Evolutionary conservation across 495 filamentous ascomycete species (phyloP).

Genomic region (Neurospora sp.): DNA sequence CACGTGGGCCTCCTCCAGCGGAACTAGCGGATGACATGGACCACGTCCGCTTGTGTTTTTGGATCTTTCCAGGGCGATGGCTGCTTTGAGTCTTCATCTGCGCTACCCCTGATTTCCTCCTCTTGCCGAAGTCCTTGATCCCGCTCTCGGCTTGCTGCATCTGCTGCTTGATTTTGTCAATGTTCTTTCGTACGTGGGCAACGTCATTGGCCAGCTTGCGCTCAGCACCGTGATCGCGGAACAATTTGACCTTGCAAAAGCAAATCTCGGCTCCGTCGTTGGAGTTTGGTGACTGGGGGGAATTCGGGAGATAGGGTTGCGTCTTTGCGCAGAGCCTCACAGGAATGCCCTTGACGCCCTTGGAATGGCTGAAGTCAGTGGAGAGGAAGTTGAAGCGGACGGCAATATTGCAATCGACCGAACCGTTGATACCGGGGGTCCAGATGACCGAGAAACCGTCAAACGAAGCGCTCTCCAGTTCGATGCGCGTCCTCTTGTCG

Average conservation of each 20-base stretch:
- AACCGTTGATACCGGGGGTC: constrained; percentile 55
- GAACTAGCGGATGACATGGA: constrained; percentile 87
- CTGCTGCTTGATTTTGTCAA: constrained; percentile 89
- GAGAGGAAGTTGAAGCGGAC: constrained; percentile 97
- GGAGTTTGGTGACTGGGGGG: constrained; percentile 31
- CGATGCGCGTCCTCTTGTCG: constrained; percentile 59
- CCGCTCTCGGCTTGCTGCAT: constrained; percentile 81
- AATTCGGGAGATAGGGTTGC: constrained; percentile 43
- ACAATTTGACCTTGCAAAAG: constrained; percentile 94
- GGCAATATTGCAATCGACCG: constrained; percentile 66
- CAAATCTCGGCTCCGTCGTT: constrained; percentile 55
- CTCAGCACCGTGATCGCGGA: constrained; percentile 93
- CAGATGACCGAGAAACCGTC: constrained; percentile 89
- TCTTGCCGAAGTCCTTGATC: constrained; percentile 78
- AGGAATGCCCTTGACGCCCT: constrained; percentile 93
- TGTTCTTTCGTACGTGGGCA: constrained; percentile 86
- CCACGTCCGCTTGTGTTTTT: constrained; percentile 91
- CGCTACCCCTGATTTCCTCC: constrained; percentile 60
- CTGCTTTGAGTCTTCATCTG: constrained; percentile 37
- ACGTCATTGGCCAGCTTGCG: constrained; percentile 90
- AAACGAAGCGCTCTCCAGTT: constrained; percentile 74
- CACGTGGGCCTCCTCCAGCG: constrained; percentile 43
- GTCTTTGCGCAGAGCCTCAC: constrained; percentile 90
- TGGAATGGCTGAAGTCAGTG: constrained; percentile 96
- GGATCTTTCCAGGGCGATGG: constrained; percentile 61